A percentile compares a stretch with the other conserved stretches of the same genome.
Evolutionary conservation across 768 basidiomycete species (phyloP).

Genomic region (Kwoniella shandongensis): DNA sequence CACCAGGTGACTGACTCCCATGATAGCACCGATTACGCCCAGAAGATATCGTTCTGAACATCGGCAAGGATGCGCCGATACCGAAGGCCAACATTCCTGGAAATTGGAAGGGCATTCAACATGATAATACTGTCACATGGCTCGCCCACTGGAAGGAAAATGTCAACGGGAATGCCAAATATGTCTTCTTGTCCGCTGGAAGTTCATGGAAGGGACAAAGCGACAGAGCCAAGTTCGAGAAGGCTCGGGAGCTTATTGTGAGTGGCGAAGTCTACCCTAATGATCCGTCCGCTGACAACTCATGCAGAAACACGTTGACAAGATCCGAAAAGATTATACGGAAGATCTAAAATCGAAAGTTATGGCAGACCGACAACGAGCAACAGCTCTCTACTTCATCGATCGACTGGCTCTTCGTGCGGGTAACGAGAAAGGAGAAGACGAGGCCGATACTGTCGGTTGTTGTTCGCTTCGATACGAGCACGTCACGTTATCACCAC

Average conservation of each 20-base stretch:
- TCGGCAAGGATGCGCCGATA: conserved; percentile 69
- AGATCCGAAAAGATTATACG: conserved; percentile 84
- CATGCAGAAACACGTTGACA: conserved; percentile 77
- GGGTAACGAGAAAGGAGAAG: conserved; percentile 98
- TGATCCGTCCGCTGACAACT: neutral
- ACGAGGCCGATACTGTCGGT: conserved; percentile 98
- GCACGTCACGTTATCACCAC: conserved; percentile 87
- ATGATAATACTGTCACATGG: conserved; percentile 98
- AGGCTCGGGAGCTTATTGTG: conserved; percentile 93
- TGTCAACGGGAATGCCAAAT: conserved; percentile 91
- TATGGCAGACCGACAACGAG: conserved; percentile 92
- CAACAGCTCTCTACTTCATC: conserved; percentile 99
- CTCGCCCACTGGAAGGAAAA: conserved; percentile 99
- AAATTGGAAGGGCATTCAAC: conserved; percentile 72
- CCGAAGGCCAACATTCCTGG: conserved; percentile 91
- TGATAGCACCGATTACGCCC: conserved; percentile 78
- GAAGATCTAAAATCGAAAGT: conserved; percentile 81
- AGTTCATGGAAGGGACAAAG: conserved; percentile 97
- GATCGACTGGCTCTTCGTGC: conserved; percentile 95
- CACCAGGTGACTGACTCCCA: neutral
- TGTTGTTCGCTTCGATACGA: conserved; percentile 97
- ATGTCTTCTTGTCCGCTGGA: conserved; percentile 96
- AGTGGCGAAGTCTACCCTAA: too few relatives aligned
- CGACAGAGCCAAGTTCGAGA: conserved; percentile 97
- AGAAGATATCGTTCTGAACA: conserved; percentile 94